Percentiles rank a stretch among this genome's conserved stretches.
phyloP scores from a whole-genome alignment of 768 basidiomycete species.

The Brasilioporus rufonigricans region DNA sequence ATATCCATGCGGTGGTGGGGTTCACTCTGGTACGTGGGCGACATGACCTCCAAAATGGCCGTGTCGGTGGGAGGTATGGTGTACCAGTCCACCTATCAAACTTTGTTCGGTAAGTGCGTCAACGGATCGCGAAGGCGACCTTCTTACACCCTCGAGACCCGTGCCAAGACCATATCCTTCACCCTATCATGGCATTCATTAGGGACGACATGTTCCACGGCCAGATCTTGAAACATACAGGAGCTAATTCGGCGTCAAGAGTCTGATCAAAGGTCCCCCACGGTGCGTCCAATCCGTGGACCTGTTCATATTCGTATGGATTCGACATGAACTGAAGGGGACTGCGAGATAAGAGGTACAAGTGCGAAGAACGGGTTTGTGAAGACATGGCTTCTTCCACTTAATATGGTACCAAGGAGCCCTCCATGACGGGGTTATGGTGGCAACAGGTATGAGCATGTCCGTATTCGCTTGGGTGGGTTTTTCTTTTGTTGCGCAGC shows the following conservation, averaged over 20 bases:
- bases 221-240: background rate
- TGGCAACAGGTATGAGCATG: too few relatives aligned
- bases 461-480: too few relatives aligned
- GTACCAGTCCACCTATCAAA: background rate
- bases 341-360: background rate
- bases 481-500: too few relatives aligned
- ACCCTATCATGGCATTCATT: background rate
- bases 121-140: background rate
- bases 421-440: background rate
- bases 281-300: background rate
- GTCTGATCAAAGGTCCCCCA: background rate
- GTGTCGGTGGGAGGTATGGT: background rate
- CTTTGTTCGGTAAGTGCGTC: background rate
- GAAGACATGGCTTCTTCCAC: too few relatives aligned
- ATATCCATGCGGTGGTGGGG: background rate
- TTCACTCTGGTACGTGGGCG: background rate
- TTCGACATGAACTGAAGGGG: background rate
- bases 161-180: background rate
- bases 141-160: background rate
- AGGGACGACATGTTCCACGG: background rate
- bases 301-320: background rate
- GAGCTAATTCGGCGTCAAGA: background rate
- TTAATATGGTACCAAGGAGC: background rate
- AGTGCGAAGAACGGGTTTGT: background rate
- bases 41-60: background rate